Evolutionary conservation across 768 basidiomycete genomes (phyloP).

Genomic region (Rhodotorula graminis): DNA sequence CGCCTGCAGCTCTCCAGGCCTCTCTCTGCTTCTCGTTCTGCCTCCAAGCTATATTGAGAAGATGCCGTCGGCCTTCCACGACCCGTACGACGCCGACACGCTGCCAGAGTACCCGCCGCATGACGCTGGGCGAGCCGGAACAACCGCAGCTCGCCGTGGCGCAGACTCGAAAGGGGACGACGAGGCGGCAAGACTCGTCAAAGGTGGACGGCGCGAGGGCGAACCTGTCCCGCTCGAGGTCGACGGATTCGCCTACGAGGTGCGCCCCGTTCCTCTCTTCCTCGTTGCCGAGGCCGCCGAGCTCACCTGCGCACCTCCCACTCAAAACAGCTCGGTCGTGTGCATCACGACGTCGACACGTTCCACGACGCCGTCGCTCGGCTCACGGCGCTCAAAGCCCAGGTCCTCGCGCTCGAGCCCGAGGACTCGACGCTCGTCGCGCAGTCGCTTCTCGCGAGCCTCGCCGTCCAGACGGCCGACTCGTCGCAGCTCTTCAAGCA

Average conservation of each 20-base stretch:
- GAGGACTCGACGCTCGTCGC: slow-evolving; percentile 3
- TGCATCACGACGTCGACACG: background rate
- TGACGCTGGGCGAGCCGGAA: too few relatives aligned
- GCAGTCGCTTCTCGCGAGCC: background rate
- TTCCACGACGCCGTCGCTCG: background rate
- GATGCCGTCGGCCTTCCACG: too few relatives aligned
- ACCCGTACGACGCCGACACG: background rate
- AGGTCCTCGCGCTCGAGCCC: background rate
- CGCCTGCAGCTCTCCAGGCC: background rate
- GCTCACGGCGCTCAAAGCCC: background rate
- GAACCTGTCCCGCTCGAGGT: background rate
- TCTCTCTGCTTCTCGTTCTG: background rate
- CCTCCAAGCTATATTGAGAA: too few relatives aligned
- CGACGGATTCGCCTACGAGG: slow-evolving; percentile 12
- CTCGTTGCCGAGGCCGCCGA: too few relatives aligned
- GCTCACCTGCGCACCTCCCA: too few relatives aligned
- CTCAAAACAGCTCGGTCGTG: slow-evolving; percentile 18
- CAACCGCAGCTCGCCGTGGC: too few relatives aligned
- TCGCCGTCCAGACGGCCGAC: background rate
- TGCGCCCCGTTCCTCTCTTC: background rate
- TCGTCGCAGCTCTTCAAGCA: background rate
- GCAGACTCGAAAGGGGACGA: too few relatives aligned
- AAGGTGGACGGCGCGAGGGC: background rate
- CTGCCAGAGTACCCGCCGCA: background rate
- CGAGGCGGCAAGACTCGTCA: background rate